Percentiles rank a stretch among this genome's conserved stretches.
Evolutionary conservation across 495 filamentous ascomycete genomes (phyloP).

Genomic region (Bombardia bombarda): DNA sequence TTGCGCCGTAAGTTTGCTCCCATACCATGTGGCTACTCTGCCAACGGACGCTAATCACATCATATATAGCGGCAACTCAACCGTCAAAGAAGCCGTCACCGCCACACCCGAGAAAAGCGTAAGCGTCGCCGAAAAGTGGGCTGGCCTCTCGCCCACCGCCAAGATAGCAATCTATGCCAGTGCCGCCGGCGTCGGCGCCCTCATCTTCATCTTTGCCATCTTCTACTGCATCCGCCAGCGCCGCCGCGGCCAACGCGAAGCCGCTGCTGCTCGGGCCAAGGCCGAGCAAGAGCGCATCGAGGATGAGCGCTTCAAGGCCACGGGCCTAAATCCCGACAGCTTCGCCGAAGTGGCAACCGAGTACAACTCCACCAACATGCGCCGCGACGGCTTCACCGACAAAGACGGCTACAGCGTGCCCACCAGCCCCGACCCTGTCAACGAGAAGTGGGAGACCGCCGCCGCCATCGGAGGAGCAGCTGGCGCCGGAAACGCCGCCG

Average conservation of each 20-base stretch:
- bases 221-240: conserved; percentile 63
- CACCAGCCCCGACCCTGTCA: conserved; percentile 15
- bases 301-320: conserved; percentile 46
- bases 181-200: conserved; percentile 41
- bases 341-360: conserved; percentile 31
- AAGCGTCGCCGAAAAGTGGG: conserved; percentile 48
- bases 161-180: conserved; percentile 57
- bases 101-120: conserved; percentile 33
- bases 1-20: conserved; percentile 43
- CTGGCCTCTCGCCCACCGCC: conserved; percentile 40
- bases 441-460: conserved; percentile 14
- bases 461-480: conserved; percentile 12
- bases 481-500: conserved; percentile 23
- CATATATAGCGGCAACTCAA: conserved; percentile 53
- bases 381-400: conserved; percentile 19
- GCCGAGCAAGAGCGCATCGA: conserved; percentile 55
- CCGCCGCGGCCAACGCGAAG: conserved; percentile 55
- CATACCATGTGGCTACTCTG: neutral
- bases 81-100: conserved; percentile 35
- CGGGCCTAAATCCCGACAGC: conserved; percentile 37
- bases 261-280: conserved; percentile 45
- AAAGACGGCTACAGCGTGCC: conserved; percentile 28
- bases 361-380: conserved; percentile 31
- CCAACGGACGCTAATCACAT: conserved; percentile 5
- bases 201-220: conserved; percentile 37